Percentiles rank a stretch among this genome's conserved stretches.
Evolutionary conservation across 805 yeast species (phyloP).

Genomic region (Wickerhamiella musiphila): DNA sequence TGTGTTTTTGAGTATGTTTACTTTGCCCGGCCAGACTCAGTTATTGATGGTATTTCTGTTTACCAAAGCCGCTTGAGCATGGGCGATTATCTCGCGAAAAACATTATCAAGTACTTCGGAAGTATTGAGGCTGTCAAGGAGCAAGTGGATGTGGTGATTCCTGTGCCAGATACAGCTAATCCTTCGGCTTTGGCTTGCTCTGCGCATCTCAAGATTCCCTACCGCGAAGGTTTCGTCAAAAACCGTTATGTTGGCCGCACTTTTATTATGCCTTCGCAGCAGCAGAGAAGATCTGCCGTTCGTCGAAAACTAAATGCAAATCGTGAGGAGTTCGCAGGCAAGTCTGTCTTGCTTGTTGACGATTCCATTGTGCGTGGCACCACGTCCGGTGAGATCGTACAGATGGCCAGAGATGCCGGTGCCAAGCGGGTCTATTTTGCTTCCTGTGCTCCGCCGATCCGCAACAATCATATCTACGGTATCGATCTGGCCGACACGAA

Average conservation of each 20-base stretch:
- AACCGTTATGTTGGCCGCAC: conserved; percentile 96
- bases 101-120: conserved; percentile 32
- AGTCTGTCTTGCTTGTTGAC: conserved; percentile 79
- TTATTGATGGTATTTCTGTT: conserved; percentile 90
- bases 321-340: conserved; percentile 76
- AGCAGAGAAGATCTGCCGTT: conserved; percentile 82
- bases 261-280: conserved; percentile 96
- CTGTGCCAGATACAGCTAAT: conserved; percentile 97
- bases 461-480: conserved; percentile 91
- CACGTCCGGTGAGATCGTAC: conserved; percentile 87
- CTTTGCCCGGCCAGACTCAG: conserved; percentile 95
- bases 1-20: conserved; percentile 95
- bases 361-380: conserved; percentile 97
- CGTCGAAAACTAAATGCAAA: conserved; percentile 91
- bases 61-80: conserved; percentile 81
- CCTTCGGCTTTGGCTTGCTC: conserved; percentile 90
- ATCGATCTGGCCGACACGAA: conserved; percentile 91
- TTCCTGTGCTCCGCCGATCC: conserved; percentile 95
- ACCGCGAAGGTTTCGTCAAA: conserved; percentile 93
- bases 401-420: conserved; percentile 98
- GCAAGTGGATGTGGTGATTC: conserved; percentile 83
- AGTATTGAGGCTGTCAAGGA: conserved; percentile 29
- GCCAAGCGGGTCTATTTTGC: conserved; percentile 92
- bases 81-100: conserved; percentile 80
- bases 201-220: conserved; percentile 58